Conservation (phyloP, 148 eudicot species). For the Spergularia bocconei region DNA sequence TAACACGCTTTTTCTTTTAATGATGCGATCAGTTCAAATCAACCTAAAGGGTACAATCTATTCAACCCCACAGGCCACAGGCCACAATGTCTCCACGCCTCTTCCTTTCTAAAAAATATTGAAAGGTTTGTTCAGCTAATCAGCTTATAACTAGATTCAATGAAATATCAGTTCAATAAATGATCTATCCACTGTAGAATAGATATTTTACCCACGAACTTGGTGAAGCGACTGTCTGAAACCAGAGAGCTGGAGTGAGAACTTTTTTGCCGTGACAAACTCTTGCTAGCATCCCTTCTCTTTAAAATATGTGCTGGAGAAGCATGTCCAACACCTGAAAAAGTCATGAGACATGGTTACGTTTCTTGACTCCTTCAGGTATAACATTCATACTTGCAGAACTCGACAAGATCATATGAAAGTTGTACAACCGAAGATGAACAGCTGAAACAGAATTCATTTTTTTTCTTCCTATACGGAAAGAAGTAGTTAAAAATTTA, state of each 20-base stretch:
- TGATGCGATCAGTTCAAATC: constrained; percentile 23
- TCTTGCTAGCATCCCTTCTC: neutral
- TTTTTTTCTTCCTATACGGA: no score
- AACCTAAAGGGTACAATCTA: constrained; percentile 17
- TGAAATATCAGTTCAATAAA: neutral
- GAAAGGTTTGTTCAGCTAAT: neutral
- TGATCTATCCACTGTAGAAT: neutral
- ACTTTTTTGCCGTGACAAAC: neutral
- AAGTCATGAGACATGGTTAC: neutral
- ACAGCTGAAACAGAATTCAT: no score
- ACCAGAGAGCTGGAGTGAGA: neutral
- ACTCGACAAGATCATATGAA: neutral
- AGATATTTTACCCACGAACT: neutral
- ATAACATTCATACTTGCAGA: neutral
- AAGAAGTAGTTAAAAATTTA: no score
- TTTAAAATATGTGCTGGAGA: neutral
- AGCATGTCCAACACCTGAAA: constrained; percentile 5
- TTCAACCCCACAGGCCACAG: constrained; percentile 13
- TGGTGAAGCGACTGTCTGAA: neutral
- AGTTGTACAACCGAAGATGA: neutral
- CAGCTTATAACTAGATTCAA: neutral
- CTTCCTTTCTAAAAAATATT: constrained; percentile 2
- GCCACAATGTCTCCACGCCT: constrained; percentile 24
- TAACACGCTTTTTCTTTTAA: constrained; percentile 17
- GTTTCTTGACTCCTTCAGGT: neutral